phyloP scores from a whole-genome alignment of 371 early-diverging fungal genomes.

The Circinella umbellata region DNA sequence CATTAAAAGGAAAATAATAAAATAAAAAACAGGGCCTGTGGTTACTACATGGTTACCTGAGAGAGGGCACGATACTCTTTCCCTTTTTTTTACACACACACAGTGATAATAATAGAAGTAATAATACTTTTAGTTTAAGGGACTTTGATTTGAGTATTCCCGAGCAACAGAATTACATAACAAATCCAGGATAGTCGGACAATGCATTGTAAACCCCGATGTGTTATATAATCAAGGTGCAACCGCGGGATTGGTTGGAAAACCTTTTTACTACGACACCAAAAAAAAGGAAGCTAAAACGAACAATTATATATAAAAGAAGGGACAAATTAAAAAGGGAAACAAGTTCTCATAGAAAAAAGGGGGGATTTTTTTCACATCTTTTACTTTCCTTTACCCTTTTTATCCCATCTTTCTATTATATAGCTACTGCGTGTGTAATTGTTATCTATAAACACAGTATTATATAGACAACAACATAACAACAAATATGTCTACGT shows the following conservation, averaged over 20 bases:
- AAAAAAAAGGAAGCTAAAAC: background rate
- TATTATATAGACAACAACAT: background rate
- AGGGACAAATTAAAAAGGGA: background rate
- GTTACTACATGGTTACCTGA: background rate
- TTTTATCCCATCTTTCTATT: background rate
- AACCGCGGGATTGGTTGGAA: conserved; percentile 14
- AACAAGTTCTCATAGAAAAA: background rate
- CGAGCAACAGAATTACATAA: conserved; percentile 4
- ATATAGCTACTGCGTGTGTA: no score
- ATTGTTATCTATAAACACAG: background rate
- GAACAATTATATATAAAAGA: background rate
- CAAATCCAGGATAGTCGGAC: background rate
- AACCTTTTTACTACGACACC: no score
- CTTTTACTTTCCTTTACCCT: background rate
- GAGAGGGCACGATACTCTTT: background rate
- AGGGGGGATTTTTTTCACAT: background rate
- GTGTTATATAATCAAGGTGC: conserved; percentile 11
- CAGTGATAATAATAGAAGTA: no score
- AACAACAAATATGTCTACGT: conserved; percentile 15
- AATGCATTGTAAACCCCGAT: conserved; percentile 7
- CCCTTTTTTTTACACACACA: background rate
- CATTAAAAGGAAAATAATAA: conserved; percentile 7
- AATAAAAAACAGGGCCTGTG: background rate
- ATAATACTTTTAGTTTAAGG: background rate
- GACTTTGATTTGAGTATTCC: no score